Base-by-base conservation (phyloP, 2,329 filamentous ascomycete genomes). In the Cordyceps fumosorosea region DNA sequence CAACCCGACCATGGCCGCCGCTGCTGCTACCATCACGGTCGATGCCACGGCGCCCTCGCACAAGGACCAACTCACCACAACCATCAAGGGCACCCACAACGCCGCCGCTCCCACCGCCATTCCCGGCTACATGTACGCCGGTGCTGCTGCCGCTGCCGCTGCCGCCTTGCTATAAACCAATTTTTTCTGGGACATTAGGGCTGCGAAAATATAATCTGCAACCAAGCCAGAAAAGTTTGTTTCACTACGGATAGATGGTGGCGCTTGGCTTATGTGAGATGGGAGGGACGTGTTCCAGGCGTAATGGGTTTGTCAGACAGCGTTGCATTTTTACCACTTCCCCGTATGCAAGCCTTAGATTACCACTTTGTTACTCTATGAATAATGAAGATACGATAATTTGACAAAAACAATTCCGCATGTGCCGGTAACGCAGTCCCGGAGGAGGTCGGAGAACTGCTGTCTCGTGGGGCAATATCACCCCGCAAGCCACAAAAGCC, bases 51-150 rank as follows among this genome's bases (percentile, higher is more conserved):
- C 66, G 10, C 69, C 71, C n/a, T 75, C 71, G 10, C 69, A 70
- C 57, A 64, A 69, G 42, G 68, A 56, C 45, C 71, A 76, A 66
- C 66, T 75, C 60, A 76, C 73, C 20, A 75, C 72, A 29, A 76
- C 74, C 50, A 67, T 76, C 61, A 54, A 64, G 45, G 66, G 68
- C 37, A 67, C 65, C 48, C 55, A 53, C 47, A 29, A 56, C 22
- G 58, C 40, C 20, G 50, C 59, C 18, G 52, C 52, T 3, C 59
- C 59, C 18, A 62, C 59, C 3, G 52, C 40, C 32, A 34, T 54
- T 44, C 59, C 59, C 34, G 22, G 58, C 24, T 58, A 57, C 51
- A 55, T 60, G 34, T 58, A 57, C 50, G 56, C 61, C 5, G 61
- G 61, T 3, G 61, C 55, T 2, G 60, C 64, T 16, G 63, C 66